Evolutionary conservation across 2,329 filamentous ascomycete genomes (phyloP).

Genomic region (Tolypocladium paradoxum): DNA sequence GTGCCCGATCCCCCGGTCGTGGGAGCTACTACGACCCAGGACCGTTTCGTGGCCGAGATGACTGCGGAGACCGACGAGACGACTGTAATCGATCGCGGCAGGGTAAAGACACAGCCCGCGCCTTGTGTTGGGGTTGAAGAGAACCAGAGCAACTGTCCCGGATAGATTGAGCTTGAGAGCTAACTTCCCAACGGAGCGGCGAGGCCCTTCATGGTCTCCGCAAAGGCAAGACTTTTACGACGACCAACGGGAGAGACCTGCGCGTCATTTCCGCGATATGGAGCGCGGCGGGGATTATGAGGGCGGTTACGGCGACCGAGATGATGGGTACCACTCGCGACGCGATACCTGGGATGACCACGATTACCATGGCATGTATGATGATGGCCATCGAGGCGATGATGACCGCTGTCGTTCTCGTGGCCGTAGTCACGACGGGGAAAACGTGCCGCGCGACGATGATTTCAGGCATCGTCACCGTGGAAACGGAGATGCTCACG

Average conservation of each 20-base stretch:
- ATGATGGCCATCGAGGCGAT: constrained; percentile 19
- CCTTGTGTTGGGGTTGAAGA: constrained; percentile 12
- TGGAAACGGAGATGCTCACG: neutral
- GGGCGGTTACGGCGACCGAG: constrained; percentile 15
- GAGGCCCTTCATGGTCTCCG: constrained; percentile 33
- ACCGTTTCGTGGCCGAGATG: constrained; percentile 9
- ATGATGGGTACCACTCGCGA: constrained; percentile 14
- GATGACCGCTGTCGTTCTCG: constrained; percentile 6
- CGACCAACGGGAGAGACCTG: constrained; percentile 19
- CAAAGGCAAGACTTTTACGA: constrained; percentile 26
- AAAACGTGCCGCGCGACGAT: constrained; percentile 9
- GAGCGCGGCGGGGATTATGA: constrained; percentile 12
- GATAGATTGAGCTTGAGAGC: constrained; percentile 25
- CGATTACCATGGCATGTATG: constrained; percentile 27
- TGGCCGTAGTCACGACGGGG: constrained; percentile 10
- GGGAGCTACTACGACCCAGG: constrained; percentile 9
- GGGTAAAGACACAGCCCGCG: constrained; percentile 34
- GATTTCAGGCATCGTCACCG: constrained; percentile 8
- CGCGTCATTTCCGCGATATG: constrained; percentile 13
- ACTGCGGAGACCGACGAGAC: constrained; percentile 22
- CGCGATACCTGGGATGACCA: constrained; percentile 16
- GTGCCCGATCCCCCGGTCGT: constrained; percentile 18
- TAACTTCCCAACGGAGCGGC: constrained; percentile 34
- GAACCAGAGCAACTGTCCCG: constrained; percentile 6
- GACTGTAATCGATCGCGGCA: constrained; percentile 36